Percentiles rank a stretch among this genome's conserved stretches.
phyloP scores from a whole-genome alignment of 306 rosid species.

The Sphenostylis stenocarpa region DNA sequence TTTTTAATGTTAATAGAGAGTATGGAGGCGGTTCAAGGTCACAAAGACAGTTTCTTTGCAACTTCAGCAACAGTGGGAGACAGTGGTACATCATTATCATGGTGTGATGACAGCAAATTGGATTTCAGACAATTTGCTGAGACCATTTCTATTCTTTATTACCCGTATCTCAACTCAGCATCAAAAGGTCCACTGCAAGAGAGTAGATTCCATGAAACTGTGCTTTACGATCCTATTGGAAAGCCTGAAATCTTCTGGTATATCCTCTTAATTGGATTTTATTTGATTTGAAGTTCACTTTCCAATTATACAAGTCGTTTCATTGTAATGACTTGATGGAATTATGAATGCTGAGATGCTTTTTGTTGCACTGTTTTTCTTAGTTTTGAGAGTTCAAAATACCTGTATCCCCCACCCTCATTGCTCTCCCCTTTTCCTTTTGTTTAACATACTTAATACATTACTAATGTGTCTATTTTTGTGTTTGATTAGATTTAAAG shows the following conservation, averaged over 20 bases:
- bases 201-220: constrained; percentile 48
- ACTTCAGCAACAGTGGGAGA: constrained; percentile 85
- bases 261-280: constrained; percentile 24
- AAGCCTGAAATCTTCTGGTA: constrained; percentile 80
- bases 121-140: constrained; percentile 61
- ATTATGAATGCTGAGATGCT: constrained; percentile 10
- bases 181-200: constrained; percentile 45
- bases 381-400: constrained; percentile 14
- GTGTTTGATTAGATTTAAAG: constrained; percentile 51
- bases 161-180: constrained; percentile 46
- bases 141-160: constrained; percentile 85
- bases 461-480: constrained; percentile 30
- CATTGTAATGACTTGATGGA: constrained; percentile 14
- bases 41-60: constrained; percentile 53
- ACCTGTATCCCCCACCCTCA: background rate
- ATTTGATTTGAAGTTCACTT: constrained; percentile 23
- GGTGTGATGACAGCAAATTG: constrained; percentile 50
- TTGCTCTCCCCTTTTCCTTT: background rate
- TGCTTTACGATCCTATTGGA: constrained; percentile 76
- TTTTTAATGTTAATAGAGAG: constrained; percentile 57
- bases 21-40: constrained; percentile 81
- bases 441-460: constrained; percentile 20
- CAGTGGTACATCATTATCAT: constrained; percentile 41
- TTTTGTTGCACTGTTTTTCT: constrained; percentile 18
- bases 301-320: constrained; percentile 18